Evolutionary conservation across 2,329 filamentous ascomycete genomes (phyloP), one percentile per base, ranked within the genome.

Genomic region (Fusarium praegraminearum): DNA sequence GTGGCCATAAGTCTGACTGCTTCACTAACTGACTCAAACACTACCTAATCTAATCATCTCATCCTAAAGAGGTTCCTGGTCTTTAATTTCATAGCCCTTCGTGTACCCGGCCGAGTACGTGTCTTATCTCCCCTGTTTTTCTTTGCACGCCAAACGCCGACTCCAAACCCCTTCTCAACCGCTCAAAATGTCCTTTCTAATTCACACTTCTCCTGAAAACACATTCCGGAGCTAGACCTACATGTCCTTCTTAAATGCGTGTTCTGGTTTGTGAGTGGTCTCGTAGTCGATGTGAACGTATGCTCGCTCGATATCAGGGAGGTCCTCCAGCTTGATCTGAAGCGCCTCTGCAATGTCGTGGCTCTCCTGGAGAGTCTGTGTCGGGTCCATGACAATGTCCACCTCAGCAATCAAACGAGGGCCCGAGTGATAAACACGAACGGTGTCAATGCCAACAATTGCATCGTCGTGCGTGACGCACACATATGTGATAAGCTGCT

Each of bases 221-320:
- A 33, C 45, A 62, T 61, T 55, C 63, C 44, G 32, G 35, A 38
- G 40, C 30, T 62, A 58, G 57, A 53, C 49, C 57, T 74, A 90
- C 38, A 90, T 67, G 66, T 90, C 86, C 80, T 90, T 90, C 82
- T 89, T 90, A 63, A 81, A 83, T 16, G 82, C 81, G 74, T 90
- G 94, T 83, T 98, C 94, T 0, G 95, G 95, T 79, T 96, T 94
- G 80, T 98, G 96, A 20, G 91, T 94, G 6, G 94, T 98, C 83
- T 98, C 96, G 75, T 97, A 98, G 79, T 99, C 96, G 20, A 98
- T 94, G 79, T 99, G 96, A 22, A 98, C 96, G 78, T 98, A 98
- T 0, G 94, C 94, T 62, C 96, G 84, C 85, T 98, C 96, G 12
- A 98, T 90, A 77, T 97, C 91, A 0, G 96, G 95, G 68, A 99